Base-by-base conservation (phyloP, 2,329 filamentous ascomycete genomes). In the Xylaria digitata region DNA sequence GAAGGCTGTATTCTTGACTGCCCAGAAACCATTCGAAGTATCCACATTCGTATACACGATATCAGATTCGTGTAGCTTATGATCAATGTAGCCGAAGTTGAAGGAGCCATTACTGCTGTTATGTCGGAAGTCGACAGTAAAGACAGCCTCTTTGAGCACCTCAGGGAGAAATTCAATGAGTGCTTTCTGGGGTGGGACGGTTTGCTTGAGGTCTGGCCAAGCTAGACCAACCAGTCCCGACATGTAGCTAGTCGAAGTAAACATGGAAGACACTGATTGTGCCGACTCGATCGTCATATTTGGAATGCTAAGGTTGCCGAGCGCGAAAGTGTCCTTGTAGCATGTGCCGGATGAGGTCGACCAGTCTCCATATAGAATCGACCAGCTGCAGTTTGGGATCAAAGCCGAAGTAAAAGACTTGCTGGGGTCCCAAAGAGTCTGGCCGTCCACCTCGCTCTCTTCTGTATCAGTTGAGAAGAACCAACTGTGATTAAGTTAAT, bases 171-270 rank as follows among this genome's bases (percentile, higher is more conserved):
- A 74, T 49, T 85, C 80, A 30, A 87, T 75, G 17, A 87, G 78
- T 2, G 81, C 80, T 3, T 80, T 81, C 66, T 81, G 80, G 0
- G 74, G 74, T 1, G 83, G 84, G 6, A 72, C 66, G 17, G 83
- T 80, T 54, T 82, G 82, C 70, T 80, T 84, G 21, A 81, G 75
- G 32, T 82, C 78, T 26, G 76, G 78, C 74, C 84, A 83, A 54
- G 83, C 83, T 11, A 88, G 78, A 19, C 86, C 86, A 67, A 87
- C 75, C 32, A 88, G 80, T 52, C 86, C 86, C 2, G 81, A 84
- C 71, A 85, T 78, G 43, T 76, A 75, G 11, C 75, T 72, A 58
- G 81, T 80, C 2, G 75, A 63, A 62, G 85, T 83, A 61, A 84
- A 81, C 32, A 79, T 79, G 23, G 76, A 65, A n/a, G 81, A 80